phyloP scores from a whole-genome alignment of 2,329 filamentous ascomycete species.

The Botryosphaeria dothidea region DNA sequence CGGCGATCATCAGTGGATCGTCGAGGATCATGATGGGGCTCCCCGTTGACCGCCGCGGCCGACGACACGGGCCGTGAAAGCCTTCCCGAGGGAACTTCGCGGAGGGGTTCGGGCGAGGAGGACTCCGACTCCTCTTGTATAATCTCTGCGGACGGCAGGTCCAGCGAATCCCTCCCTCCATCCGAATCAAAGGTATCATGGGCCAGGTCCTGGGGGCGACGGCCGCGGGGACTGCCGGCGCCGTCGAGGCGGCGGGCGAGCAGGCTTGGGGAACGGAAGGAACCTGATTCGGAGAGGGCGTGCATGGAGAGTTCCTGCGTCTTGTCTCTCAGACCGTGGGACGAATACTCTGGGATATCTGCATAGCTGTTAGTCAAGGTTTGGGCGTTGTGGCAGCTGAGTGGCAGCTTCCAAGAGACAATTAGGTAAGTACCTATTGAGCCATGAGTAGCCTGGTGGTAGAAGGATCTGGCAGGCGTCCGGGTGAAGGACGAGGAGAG shows the following conservation, averaged over 20 bases:
- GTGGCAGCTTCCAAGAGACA: slow-evolving; percentile 20
- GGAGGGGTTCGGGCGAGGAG: slow-evolving; percentile 7
- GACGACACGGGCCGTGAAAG: background rate
- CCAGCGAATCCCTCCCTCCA: background rate
- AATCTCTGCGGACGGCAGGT: background rate
- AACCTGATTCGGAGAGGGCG: slow-evolving; percentile 54
- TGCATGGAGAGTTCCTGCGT: slow-evolving; percentile 85
- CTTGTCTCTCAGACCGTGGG: slow-evolving; percentile 76
- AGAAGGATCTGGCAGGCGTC: slow-evolving; percentile 71
- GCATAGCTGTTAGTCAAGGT: slow-evolving; percentile 34
- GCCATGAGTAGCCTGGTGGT: slow-evolving; percentile 65
- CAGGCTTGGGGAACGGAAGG: slow-evolving; percentile 19
- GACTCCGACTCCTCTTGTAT: slow-evolving; percentile 11
- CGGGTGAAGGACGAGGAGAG: slow-evolving; percentile 25
- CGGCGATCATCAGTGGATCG: slow-evolving; percentile 4
- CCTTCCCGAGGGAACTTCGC: background rate
- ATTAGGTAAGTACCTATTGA: slow-evolving; percentile 50
- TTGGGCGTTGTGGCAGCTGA: background rate
- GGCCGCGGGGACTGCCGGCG: slow-evolving; percentile 3
- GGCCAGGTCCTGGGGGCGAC: background rate
- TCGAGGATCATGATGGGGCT: background rate
- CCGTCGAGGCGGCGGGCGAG: slow-evolving; percentile 7
- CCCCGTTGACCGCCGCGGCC: slow-evolving; percentile 1
- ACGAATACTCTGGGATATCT: slow-evolving; percentile 73
- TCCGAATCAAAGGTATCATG: slow-evolving; percentile 10